Conservation (phyloP, 2,329 filamentous ascomycete genomes). For the Neofusicoccum kwambonambiense region DNA sequence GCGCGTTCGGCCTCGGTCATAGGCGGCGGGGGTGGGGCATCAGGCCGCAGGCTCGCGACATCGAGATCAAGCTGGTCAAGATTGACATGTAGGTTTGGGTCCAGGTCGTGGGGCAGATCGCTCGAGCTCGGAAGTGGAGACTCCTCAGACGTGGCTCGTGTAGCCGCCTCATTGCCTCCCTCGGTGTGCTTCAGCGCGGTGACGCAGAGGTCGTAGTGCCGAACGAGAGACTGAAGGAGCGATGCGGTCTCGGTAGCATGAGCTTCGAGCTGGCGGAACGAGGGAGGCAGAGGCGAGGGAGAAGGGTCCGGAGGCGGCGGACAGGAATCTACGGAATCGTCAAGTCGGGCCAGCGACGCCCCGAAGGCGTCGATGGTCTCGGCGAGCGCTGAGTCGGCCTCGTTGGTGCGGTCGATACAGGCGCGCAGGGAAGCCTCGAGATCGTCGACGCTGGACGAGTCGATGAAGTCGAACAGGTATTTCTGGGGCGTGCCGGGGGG, state of each 20-base stretch:
- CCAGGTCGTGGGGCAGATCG: slow-evolving; percentile 16
- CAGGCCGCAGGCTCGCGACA: slow-evolving; percentile 22
- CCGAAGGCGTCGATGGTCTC: slow-evolving; percentile 66
- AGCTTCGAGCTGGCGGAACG: slow-evolving; percentile 59
- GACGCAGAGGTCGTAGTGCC: slow-evolving; percentile 90
- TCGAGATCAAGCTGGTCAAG: slow-evolving; percentile 23
- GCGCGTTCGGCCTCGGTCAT: slow-evolving; percentile 72
- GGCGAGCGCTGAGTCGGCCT: slow-evolving; percentile 59
- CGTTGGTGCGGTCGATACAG: slow-evolving; percentile 70
- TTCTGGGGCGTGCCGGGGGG: slow-evolving; percentile 52
- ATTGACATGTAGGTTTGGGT: slow-evolving; percentile 16
- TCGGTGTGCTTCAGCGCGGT: slow-evolving; percentile 89
- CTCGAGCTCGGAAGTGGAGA: slow-evolving; percentile 21
- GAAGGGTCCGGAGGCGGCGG: slow-evolving; percentile 31
- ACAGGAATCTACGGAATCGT: slow-evolving; percentile 35
- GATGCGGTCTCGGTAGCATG: slow-evolving; percentile 82
- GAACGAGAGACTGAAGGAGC: slow-evolving; percentile 74
- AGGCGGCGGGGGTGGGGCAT: slow-evolving; percentile 60
- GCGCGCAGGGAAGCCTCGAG: slow-evolving; percentile 67
- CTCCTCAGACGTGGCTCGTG: slow-evolving; percentile 39
- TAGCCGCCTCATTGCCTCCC: slow-evolving; percentile 50
- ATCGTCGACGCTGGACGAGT: slow-evolving; percentile 66
- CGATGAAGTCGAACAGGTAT: slow-evolving; percentile 73
- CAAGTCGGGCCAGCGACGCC: slow-evolving; percentile 64
- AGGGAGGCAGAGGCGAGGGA: slow-evolving; percentile 42